Conservation (phyloP, 164 flowering plant genomes). For the Sedum album region DNA sequence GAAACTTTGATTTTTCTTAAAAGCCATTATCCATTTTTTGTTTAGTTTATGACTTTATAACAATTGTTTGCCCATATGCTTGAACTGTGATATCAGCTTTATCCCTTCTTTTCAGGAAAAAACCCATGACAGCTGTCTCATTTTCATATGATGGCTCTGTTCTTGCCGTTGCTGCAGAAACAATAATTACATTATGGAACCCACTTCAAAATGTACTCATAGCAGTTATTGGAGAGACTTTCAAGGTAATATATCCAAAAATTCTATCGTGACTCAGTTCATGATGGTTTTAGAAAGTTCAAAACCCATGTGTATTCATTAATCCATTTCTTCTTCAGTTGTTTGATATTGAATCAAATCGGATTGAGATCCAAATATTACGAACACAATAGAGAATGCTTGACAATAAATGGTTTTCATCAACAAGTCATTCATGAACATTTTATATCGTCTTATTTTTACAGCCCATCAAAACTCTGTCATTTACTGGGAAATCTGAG, state of each 20-base stretch:
- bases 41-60: no score
- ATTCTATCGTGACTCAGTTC: background rate
- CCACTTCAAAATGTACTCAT: conserved; percentile 68
- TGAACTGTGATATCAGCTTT: background rate
- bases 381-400: background rate
- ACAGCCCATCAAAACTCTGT: conserved; percentile 55
- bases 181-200: conserved; percentile 82
- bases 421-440: background rate
- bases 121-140: conserved; percentile 82
- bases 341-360: background rate
- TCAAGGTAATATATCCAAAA: conserved; percentile 30
- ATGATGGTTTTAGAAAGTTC: background rate
- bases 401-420: background rate
- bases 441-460: background rate
- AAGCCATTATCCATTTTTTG: background rate
- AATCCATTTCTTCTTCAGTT: background rate
- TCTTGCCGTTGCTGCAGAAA: conserved; percentile 90
- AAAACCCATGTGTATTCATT: background rate
- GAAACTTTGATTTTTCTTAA: background rate
- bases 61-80: background rate
- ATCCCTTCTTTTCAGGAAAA: conserved; percentile 37
- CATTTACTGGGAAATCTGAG: conserved; percentile 68
- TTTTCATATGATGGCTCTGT: conserved; percentile 96
- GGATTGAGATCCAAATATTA: background rate
- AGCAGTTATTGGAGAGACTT: conserved; percentile 72